Evolutionary conservation across 257 asterid species (phyloP), one percentile per base, ranked within the genome.

Genomic region (Solanum gandarillasii): DNA sequence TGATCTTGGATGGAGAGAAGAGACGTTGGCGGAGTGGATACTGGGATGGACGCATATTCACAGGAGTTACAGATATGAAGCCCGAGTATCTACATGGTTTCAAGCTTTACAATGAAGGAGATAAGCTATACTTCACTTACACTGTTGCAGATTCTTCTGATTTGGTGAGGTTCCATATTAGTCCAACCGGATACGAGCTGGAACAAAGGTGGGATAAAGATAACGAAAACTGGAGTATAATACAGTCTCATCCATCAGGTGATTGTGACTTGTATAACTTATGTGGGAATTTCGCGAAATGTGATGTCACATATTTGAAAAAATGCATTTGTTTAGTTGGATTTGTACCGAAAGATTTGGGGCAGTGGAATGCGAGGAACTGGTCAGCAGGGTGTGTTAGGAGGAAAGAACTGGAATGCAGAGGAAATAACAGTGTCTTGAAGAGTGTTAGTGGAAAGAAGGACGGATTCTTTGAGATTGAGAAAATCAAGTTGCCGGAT

Each of bases 11-110:
- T 29, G 98, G 97, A 43, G 29, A 1, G 4, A 82, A 89, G 11
- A 90, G 96, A 32, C 90, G 81, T 48, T 96, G 98, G 99, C 92
- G 98, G 88, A 96, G 96, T 68, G 99, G 98, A 31, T 90, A 93
- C 25, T 96, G 94, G 94, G 90, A 91, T 67, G 95, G 96, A 5
- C 27, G 89, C 11, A 27, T 83, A 8, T 96, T 96, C 76, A 88
- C 65, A 2, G 99, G 99, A 0, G 86, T 96, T 6, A 94, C 90
- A 0, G 89, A 87, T 1, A 88, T 92, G 88, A 91, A 89, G 86
- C 78, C 93, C 8, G 48, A 71, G 10, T 90, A 76, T 34, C 48
- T 83, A 2, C 90, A 86, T 60, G 99, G 99, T 32, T 96, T 96
- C 85, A 89, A 86, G 90, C 88, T 92, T 20, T 2, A 68, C 3